Conservation (phyloP, 2,329 filamentous ascomycete genomes). For the Pseudogymnoascus sp. region DNA sequence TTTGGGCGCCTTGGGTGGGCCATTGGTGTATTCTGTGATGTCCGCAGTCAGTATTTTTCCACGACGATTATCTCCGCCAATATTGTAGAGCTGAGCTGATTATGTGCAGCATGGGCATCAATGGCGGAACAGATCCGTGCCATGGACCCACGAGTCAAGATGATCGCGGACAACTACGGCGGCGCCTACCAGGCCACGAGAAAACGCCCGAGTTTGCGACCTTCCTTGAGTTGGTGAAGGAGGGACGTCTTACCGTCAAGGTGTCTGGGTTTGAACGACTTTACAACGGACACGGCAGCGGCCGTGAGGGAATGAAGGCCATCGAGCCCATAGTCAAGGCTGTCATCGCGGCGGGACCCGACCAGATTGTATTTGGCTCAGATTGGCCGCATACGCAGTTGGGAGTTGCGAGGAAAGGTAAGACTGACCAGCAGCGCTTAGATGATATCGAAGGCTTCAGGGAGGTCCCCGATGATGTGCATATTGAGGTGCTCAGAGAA, state of each 20-base stretch:
- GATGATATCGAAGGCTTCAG: slow-evolving; percentile 21
- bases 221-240: slow-evolving; percentile 19
- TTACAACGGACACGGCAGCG: slow-evolving; percentile 17
- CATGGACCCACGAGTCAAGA: slow-evolving; percentile 21
- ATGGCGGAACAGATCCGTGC: slow-evolving; percentile 21
- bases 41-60: slow-evolving; percentile 1
- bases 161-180: slow-evolving; percentile 24
- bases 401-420: slow-evolving; percentile 19
- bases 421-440: slow-evolving; percentile 20
- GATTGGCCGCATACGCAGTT: slow-evolving; percentile 24
- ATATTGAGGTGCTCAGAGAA: slow-evolving; percentile 19
- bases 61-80: not conserved
- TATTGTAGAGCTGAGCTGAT: not conserved
- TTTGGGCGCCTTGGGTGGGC: slow-evolving; percentile 21
- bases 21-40: slow-evolving; percentile 20
- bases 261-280: slow-evolving; percentile 24
- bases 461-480: slow-evolving; percentile 17
- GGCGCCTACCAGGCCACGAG: slow-evolving; percentile 22
- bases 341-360: slow-evolving; percentile 18
- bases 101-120: slow-evolving; percentile 17
- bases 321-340: slow-evolving; percentile 19
- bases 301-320: slow-evolving; percentile 14
- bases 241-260: slow-evolving; percentile 22
- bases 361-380: slow-evolving; percentile 21
- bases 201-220: slow-evolving; percentile 18